Base-by-base conservation (phyloP, 306 rosid species). In the Prunus mongolica region DNA sequence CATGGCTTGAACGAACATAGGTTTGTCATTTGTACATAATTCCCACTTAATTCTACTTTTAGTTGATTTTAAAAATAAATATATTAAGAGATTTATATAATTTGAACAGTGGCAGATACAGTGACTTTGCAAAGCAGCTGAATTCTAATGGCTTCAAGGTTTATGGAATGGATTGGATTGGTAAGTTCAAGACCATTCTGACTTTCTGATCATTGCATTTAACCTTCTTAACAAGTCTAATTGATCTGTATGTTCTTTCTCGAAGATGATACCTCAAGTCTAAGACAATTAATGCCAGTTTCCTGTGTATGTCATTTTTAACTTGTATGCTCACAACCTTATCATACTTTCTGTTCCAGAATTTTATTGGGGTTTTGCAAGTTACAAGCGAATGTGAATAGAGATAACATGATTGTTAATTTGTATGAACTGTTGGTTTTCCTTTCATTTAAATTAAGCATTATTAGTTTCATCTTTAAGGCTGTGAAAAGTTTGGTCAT, bases 1-100 rank as follows among this genome's bases (percentile, higher is more conserved):
- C 99, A 95, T 74, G 99, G 99, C 66, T 86, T 95, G 65, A 95
- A 95, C 76, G 99, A 95, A 75, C 97, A 95, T 89, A 92, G 98
- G 98, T 92, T 57, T 30, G 90, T 78, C 45, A 50, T 67, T 80
- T 72, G 22, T 52, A 25, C 67, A 8, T 45, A 27, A 65, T 64
- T 47, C 30, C 47, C 51, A 69, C 45, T 60, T 44, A 49, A 41
- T 49, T 67, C 30, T 51, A 5, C 38, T 69, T 86, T 49, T 16
- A 12, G 12, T 69, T 47, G 57, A 28, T 78, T 63, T 28, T 15
- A 30, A 28, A 45, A 18, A 14, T 64, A n/a, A 67, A 24, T 76
- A 61, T 75, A 80, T 79, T 74, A 77, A 76, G 38, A 15, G 24
- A 32, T 78, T 51, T 81, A 27, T 66, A 28, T 80, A 69, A 66